Percentiles rank a stretch among this genome's conserved stretches.
Conservation (phyloP, 306 rosid species). For the Oxytropis ochrocephala region DNA sequence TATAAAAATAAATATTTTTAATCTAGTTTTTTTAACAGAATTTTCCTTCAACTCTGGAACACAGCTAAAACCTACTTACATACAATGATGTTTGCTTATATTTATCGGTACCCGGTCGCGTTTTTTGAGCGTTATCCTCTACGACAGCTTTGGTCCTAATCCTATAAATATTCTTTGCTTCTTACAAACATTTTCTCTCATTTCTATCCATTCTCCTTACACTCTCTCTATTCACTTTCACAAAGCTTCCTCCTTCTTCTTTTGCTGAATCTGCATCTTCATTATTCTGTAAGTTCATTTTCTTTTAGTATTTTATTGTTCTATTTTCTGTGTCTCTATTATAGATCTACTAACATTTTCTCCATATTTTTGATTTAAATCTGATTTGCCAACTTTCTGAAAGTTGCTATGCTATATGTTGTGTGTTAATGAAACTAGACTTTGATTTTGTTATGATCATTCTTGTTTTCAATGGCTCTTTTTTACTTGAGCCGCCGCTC, state of each 20-base stretch:
- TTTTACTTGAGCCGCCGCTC: not conserved
- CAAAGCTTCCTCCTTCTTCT: not conserved
- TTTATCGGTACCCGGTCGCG: slow-evolving; percentile 24
- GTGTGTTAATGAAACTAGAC: not conserved
- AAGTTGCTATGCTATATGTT: not conserved
- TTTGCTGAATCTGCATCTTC: not conserved
- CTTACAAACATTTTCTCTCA: not conserved
- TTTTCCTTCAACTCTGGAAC: not conserved
- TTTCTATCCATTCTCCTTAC: not conserved
- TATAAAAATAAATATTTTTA: too few species aligned
- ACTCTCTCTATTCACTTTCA: not conserved
- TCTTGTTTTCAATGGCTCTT: not conserved
- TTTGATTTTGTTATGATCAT: not conserved
- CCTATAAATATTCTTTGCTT: slow-evolving; percentile 28
- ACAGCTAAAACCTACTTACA: not conserved
- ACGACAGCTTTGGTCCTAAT: slow-evolving; percentile 18
- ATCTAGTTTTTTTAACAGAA: too few species aligned
- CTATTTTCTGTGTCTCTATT: not conserved
- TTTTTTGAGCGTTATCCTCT: slow-evolving; percentile 29
- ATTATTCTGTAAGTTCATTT: slow-evolving; percentile 20
- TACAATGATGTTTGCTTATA: not conserved
- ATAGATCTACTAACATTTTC: slow-evolving; percentile 32
- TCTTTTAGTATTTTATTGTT: not conserved
- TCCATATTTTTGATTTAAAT: not conserved
- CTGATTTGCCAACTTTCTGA: not conserved